A percentile compares a stretch with the other conserved stretches of the same genome.
Evolutionary conservation across 768 basidiomycete genomes (phyloP).

Genomic region (Lactarius tabidus): DNA sequence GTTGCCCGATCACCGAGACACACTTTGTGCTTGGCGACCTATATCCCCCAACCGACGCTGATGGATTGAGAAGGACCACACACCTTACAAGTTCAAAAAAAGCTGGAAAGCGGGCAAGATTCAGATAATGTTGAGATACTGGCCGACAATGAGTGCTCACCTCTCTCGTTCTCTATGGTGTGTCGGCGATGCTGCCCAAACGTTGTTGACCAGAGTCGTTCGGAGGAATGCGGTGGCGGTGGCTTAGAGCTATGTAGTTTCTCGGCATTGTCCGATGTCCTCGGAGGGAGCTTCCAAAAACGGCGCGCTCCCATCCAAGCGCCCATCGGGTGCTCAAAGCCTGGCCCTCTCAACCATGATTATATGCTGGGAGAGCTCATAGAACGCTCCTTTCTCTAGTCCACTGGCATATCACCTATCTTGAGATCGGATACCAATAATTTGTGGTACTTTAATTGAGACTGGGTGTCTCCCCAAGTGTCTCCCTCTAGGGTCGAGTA

Average conservation of each 20-base stretch:
- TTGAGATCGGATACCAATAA: too few species aligned
- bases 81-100: conserved; percentile 8
- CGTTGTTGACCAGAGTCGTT: neutral
- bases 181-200: neutral
- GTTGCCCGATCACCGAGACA: neutral
- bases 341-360: too few species aligned
- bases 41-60: neutral
- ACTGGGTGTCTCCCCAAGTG: too few species aligned
- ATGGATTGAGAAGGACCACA: neutral
- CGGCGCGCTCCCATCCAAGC: too few species aligned
- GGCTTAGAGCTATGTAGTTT: conserved; percentile 22
- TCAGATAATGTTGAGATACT: neutral
- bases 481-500: too few species aligned
- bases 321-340: too few species aligned
- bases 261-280: conserved; percentile 1
- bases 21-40: neutral
- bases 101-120: neutral
- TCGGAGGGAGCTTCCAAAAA: neutral
- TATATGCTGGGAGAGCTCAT: too few species aligned
- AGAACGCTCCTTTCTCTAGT: too few species aligned
- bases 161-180: conserved; percentile 12
- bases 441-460: too few species aligned
- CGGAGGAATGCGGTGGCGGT: conserved; percentile 8
- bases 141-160: conserved; percentile 4
- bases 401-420: too few species aligned